Evolutionary conservation across 163 green algal species (phyloP).

Genomic region (Chloroidium sp.): DNA sequence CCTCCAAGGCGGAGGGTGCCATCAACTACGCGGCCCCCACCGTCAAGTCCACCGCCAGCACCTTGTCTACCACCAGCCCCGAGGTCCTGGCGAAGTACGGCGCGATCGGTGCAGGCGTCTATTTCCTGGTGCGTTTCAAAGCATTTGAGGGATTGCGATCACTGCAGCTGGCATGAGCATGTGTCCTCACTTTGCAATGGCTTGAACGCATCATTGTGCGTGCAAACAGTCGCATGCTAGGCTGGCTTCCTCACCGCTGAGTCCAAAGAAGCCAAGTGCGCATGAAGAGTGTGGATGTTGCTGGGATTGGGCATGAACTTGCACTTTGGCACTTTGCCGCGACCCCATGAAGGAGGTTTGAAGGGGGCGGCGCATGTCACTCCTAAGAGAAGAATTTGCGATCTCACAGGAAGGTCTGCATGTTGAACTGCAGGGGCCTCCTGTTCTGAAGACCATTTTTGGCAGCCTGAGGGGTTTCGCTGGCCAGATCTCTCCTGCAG

Average conservation of each 20-base stretch:
- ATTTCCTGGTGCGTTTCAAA: slow-evolving; percentile 33
- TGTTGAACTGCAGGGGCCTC: slow-evolving; percentile 17
- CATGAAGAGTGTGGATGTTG: no score
- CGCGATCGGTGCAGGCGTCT: slow-evolving; percentile 41
- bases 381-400: not conserved
- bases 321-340: no score
- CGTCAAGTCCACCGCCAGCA: slow-evolving; percentile 25
- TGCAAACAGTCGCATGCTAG: no score
- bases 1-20: slow-evolving; percentile 23
- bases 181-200: no score
- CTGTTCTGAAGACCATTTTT: slow-evolving; percentile 19
- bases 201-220: no score
- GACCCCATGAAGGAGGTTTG: not conserved
- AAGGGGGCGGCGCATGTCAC: not conserved
- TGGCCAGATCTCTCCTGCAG: slow-evolving; percentile 57
- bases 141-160: no score
- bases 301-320: no score
- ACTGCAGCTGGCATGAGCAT: no score
- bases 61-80: slow-evolving; percentile 51
- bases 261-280: no score
- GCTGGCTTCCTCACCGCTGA: no score
- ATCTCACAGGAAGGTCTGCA: not conserved
- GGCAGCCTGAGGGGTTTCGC: slow-evolving; percentile 57
- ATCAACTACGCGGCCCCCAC: slow-evolving; percentile 36
- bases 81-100: slow-evolving; percentile 57